Percentiles rank a stretch among this genome's conserved stretches.
phyloP scores from a whole-genome alignment of 179 eudicot species.

The Spergularia azorica region DNA sequence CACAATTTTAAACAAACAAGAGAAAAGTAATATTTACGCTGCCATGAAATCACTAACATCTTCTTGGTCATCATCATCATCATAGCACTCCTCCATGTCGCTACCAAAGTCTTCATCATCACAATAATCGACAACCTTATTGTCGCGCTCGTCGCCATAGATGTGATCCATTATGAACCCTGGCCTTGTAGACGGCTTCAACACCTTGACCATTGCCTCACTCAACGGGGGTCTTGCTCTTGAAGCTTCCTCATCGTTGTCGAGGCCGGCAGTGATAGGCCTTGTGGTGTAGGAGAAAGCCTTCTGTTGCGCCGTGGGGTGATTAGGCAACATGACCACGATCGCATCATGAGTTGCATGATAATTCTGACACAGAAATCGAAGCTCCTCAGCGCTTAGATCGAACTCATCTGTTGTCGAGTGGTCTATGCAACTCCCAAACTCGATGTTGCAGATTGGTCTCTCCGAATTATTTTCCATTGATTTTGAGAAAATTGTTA shows the following conservation, averaged over 20 bases:
- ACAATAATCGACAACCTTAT: too few species aligned
- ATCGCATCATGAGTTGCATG: not conserved
- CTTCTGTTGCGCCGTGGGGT: not conserved
- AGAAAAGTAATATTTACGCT: too few species aligned
- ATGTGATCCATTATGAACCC: not conserved
- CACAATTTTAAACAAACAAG: too few species aligned
- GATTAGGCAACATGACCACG: not conserved
- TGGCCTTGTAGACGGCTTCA: not conserved
- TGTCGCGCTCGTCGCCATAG: too few species aligned
- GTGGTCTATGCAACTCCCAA: constrained; percentile 5
- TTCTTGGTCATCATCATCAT: too few species aligned
- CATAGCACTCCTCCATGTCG: too few species aligned
- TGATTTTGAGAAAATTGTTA: too few species aligned
- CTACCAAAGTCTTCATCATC: too few species aligned
- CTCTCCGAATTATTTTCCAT: too few species aligned
- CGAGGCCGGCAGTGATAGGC: not conserved
- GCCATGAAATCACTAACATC: too few species aligned
- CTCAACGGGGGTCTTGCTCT: not conserved
- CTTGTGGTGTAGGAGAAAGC: not conserved
- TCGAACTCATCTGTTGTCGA: constrained; percentile 4
- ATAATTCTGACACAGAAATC: not conserved
- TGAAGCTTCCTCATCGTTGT: not conserved
- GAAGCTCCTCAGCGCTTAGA: constrained; percentile 7
- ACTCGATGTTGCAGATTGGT: too few species aligned
- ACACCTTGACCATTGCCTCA: not conserved